A percentile compares a stretch with the other conserved stretches of the same genome.
These are phyloP conservation scores for Cryphonectria naterciae DNA, from an alignment of 2,329 filamentous ascomycete species.

Conservation along the genomic window DNA sequence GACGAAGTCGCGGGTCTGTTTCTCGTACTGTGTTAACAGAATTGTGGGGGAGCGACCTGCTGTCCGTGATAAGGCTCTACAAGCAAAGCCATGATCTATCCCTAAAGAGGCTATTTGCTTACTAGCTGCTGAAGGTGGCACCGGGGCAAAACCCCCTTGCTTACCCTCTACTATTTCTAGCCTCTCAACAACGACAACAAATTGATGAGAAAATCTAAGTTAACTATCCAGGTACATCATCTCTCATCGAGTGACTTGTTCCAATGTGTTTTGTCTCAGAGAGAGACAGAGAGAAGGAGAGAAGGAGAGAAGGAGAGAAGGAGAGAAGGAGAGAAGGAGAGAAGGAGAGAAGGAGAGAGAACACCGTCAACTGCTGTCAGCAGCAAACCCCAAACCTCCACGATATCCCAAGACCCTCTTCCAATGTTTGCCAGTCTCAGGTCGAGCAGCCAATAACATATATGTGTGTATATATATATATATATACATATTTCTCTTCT, in stretches of 20 bases:
- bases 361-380: no score
- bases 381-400: no score
- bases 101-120: neutral
- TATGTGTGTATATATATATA: no score
- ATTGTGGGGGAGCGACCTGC: neutral
- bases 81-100: neutral
- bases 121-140: neutral
- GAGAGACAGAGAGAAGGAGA: no score
- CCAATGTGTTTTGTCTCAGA: neutral
- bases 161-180: neutral
- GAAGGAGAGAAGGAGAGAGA: no score
- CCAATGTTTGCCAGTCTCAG: no score
- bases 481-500: no score
- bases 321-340: no score
- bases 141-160: neutral
- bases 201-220: neutral
- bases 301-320: no score
- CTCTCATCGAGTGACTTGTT: neutral
- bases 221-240: neutral
- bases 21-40: neutral
- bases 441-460: no score
- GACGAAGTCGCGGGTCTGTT: no score
- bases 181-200: neutral
- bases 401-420: no score
- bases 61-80: neutral